Conservation (phyloP, 2,329 filamentous ascomycete genomes). For the Kalaharituber pfeilii region DNA sequence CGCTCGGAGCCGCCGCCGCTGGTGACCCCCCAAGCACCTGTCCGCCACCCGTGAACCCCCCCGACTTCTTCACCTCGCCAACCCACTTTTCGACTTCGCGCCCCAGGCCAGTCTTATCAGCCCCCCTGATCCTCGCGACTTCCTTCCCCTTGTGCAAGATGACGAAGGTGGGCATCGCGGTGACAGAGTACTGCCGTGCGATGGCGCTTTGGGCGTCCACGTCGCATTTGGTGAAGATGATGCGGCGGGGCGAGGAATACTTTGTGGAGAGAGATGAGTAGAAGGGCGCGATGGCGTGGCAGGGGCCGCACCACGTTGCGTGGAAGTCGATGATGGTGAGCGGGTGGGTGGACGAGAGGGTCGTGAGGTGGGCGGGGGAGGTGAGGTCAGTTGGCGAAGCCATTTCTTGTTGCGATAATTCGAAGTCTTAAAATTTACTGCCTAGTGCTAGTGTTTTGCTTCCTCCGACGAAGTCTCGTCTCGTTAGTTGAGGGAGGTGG, state of each 20-base stretch:
- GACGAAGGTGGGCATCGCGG: slow-evolving; percentile 79
- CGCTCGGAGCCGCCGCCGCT: background rate
- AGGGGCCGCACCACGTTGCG: slow-evolving; percentile 71
- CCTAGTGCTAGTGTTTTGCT: background rate
- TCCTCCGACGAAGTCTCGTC: background rate
- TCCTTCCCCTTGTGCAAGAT: slow-evolving; percentile 58
- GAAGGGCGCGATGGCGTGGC: slow-evolving; percentile 64
- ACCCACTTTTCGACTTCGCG: slow-evolving; percentile 1
- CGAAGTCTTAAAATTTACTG: background rate
- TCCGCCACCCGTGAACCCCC: background rate
- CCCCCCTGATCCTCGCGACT: slow-evolving; percentile 53
- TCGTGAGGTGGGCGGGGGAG: slow-evolving; percentile 49
- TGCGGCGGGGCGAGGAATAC: slow-evolving; percentile 52
- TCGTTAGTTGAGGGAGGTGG: background rate
- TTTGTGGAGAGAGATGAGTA: slow-evolving; percentile 59
- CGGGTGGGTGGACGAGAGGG: slow-evolving; percentile 50
- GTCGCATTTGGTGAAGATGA: slow-evolving; percentile 80
- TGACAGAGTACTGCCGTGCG: slow-evolving; percentile 55
- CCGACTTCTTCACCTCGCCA: background rate
- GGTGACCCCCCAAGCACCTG: background rate
- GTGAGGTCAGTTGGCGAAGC: slow-evolving; percentile 28
- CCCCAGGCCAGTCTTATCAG: slow-evolving; percentile 50
- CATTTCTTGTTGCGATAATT: background rate
- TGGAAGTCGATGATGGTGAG: slow-evolving; percentile 85
- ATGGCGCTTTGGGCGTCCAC: slow-evolving; percentile 60